These are phyloP conservation scores for Parastagonospora avenae DNA, from an alignment of 2,329 filamentous ascomycete genomes.

Conservation along the genomic window DNA sequence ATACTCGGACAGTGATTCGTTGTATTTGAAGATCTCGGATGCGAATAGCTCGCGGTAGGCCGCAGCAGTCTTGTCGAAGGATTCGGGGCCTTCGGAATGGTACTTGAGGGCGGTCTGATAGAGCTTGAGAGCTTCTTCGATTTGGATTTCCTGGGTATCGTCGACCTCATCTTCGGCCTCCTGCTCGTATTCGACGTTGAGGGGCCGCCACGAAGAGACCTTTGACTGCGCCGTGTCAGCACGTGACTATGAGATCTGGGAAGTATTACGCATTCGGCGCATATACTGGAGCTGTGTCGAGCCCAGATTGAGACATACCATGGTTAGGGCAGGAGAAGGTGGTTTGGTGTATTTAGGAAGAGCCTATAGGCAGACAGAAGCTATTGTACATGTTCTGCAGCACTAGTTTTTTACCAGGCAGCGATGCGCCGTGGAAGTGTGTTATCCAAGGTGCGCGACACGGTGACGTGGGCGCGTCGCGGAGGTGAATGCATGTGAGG, in stretches of 20 bases:
- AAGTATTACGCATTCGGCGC: background rate
- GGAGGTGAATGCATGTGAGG: conserved; percentile 4
- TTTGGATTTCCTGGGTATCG: conserved; percentile 93
- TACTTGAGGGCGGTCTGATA: conserved; percentile 91
- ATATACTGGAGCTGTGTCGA: background rate
- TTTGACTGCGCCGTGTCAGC: conserved; percentile 35
- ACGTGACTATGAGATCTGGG: background rate
- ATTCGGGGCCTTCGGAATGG: conserved; percentile 81
- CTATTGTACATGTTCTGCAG: conserved; percentile 12
- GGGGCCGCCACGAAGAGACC: conserved; percentile 70
- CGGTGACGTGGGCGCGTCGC: conserved; percentile 12
- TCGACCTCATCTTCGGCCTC: conserved; percentile 90
- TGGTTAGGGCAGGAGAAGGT: conserved; percentile 13
- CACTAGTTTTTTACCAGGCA: conserved; percentile 5
- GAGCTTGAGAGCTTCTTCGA: conserved; percentile 93
- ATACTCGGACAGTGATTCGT: conserved; percentile 85
- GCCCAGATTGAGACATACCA: conserved; percentile 24
- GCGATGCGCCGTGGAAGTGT: conserved; percentile 4
- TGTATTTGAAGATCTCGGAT: conserved; percentile 92
- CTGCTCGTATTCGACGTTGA: conserved; percentile 94
- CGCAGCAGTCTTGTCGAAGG: conserved; percentile 74
- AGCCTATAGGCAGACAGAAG: conserved; percentile 6
- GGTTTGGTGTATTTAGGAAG: conserved; percentile 3
- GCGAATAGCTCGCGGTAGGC: conserved; percentile 86
- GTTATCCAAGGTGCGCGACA: background rate